Evolutionary conservation across 2,329 filamentous ascomycete genomes (phyloP), one percentile per base, ranked within the genome.

Genomic region (Xylaria sp.): DNA sequence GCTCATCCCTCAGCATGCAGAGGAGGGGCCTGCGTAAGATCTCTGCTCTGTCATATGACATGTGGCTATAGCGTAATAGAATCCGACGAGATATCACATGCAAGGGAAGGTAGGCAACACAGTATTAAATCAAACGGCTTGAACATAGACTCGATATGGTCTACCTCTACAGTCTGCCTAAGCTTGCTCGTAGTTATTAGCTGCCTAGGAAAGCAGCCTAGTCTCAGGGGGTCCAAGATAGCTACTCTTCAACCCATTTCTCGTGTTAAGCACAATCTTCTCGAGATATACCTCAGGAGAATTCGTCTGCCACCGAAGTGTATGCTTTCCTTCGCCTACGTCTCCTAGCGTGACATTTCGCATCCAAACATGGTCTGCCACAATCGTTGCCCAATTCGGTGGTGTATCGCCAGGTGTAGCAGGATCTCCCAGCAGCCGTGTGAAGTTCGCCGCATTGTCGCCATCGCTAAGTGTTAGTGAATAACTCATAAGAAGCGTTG

Each of bases 341-440:
- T 64, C 66, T 2, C 75, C 74, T 8, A 81, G 20, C 8, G 73
- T 72, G 23, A 80, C 78, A 18, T 79, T 81, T 61, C 82, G 84
- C 5, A 78, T 80, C 86, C 86, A 88, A 8, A 84, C 83, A 33
- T 82, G 77, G 61, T 86, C 82, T 15, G 84, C 83, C 0, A 87
- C 86, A 0, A 84, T 84, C 10, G 75, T 73, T 7, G 80, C 77
- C 86, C 86, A 89, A 7, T 81, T 82, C 0, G 81, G 81, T 1
- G 86, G 86, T 68, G 75, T 81, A 68, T 80, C 83, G 67, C 80
- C 77, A 1, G 79, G 80, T 8, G 80, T 81, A 2, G 84, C 80
- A 28, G 81, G 83, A 55, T 83, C 78, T 2, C 82, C 78, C 1
- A 83, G 75, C 10, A 81, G 73, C 5, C 77, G 75, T 2, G 76